Conservation (phyloP, 352 stramenopile genomes). For the Blastocystis sp. region DNA sequence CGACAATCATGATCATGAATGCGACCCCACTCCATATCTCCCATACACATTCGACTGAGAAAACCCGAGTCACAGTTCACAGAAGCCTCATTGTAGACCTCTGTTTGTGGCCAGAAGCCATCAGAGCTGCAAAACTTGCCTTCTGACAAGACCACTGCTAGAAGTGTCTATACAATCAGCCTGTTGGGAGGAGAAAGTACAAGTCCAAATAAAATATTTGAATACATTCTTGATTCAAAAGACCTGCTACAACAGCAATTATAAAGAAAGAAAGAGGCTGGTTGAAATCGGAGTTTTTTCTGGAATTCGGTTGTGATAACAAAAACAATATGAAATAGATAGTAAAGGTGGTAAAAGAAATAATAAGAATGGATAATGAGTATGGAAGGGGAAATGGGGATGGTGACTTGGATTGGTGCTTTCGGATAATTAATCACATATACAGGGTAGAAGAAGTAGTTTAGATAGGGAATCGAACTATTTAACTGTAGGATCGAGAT, state of each 20-base stretch:
- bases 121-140: constrained; percentile 22
- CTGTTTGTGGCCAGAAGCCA: constrained; percentile 37
- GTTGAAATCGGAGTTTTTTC: neutral
- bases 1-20: constrained; percentile 1
- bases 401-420: neutral
- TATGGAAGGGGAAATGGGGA: neutral
- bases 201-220: neutral
- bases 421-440: neutral
- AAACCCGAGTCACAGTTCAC: neutral
- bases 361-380: neutral
- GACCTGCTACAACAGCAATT: neutral
- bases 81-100: neutral
- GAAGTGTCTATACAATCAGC: neutral
- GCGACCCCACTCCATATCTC: constrained; percentile 43
- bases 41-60: constrained; percentile 8
- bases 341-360: no score
- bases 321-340: neutral
- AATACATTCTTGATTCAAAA: neutral
- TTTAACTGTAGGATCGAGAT: no score
- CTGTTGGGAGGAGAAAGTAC: neutral
- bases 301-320: neutral
- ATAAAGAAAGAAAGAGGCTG: neutral
- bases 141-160: constrained; percentile 7
- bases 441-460: neutral
- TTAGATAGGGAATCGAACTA: neutral